Base-by-base conservation (phyloP, 1,284 basidiomycete species). In the Naganishia albida region DNA sequence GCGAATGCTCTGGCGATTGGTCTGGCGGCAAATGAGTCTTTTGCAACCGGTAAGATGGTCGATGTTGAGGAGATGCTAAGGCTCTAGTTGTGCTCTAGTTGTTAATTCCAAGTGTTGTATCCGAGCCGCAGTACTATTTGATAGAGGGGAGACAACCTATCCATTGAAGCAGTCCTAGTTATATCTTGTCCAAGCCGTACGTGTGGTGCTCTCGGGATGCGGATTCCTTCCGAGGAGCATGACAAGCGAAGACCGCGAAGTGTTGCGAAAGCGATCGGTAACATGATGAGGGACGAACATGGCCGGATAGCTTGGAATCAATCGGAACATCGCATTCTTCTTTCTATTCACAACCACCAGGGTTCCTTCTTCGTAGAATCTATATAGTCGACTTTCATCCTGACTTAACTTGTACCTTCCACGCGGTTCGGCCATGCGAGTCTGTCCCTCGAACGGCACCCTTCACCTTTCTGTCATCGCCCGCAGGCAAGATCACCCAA, bases 21-120 rank as follows among this genome's bases (percentile, higher is more conserved):
- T 0, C 69, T 84, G 16, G 76, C 83, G 40, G 83, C 84, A 20
- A 84, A 84, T 69, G 82, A 83, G 75, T 83, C 81, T 68, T 84
- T 85, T 73, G 81, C 77, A 72, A 82, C 78, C 2, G 82, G 80
- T 18, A 75, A 82, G 69, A 80, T 83, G 70, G 76, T 82, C 13
- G 73, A 81, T 53, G 68, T 81, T 8, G 72, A 79, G 40, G 59
- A 69, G 44, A 65, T 66, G 62, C 49, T 69, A 20, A 43, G 59
- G 20, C 43, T 68, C 26, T 67, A 53, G 62, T 34, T 34, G 34
- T 34, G n/a, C n/a, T n/a, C n/a, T n/a, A n/a, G n/a, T n/a, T n/a
- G n/a, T n/a, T n/a, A n/a, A n/a, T n/a, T n/a, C n/a, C n/a, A n/a
- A n/a, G n/a, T n/a, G n/a, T n/a, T n/a, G n/a, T n/a, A n/a, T n/a